Evolutionary conservation across 2,329 filamentous ascomycete genomes (phyloP).

Genomic region (Orbilia javanica): DNA sequence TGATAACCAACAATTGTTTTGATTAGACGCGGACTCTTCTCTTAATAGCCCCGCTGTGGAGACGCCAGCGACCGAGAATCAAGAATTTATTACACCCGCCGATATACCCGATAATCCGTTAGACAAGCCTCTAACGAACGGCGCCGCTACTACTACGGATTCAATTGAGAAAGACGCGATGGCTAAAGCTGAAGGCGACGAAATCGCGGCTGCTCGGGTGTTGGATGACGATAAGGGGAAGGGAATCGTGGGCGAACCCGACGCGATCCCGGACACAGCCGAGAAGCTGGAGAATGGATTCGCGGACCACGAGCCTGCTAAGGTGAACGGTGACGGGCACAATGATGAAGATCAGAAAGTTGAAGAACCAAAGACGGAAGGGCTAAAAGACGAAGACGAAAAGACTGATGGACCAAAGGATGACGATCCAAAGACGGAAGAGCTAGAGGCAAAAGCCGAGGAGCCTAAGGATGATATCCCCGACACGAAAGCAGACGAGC

Average conservation of each 20-base stretch:
- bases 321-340: slow-evolving; percentile 1
- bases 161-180: slow-evolving; percentile 32
- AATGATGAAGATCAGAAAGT: slow-evolving; percentile 6
- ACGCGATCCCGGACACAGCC: slow-evolving; percentile 38
- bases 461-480: slow-evolving; percentile 17
- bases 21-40: slow-evolving; percentile 47
- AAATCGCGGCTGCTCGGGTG: slow-evolving; percentile 43
- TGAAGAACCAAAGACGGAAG: slow-evolving; percentile 7
- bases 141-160: slow-evolving; percentile 40
- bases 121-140: slow-evolving; percentile 45
- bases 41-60: slow-evolving; percentile 39
- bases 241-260: slow-evolving; percentile 39
- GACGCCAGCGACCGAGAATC: slow-evolving; percentile 46
- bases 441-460: slow-evolving; percentile 12
- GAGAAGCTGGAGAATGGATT: slow-evolving; percentile 45
- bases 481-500: slow-evolving; percentile 33
- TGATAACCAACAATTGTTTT: slow-evolving; percentile 21
- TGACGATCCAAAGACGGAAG: slow-evolving; percentile 3
- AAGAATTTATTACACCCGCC: slow-evolving; percentile 48
- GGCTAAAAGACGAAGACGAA: slow-evolving; percentile 20
- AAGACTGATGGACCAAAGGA: slow-evolving; percentile 15
- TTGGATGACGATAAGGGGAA: slow-evolving; percentile 49
- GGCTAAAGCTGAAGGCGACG: slow-evolving; percentile 55
- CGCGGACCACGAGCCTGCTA: slow-evolving; percentile 9
- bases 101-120: slow-evolving; percentile 55